A percentile compares a stretch with the other conserved stretches of the same genome.
phyloP scores from a whole-genome alignment of 352 stramenopile genomes.

The Phytophthora crassamura region DNA sequence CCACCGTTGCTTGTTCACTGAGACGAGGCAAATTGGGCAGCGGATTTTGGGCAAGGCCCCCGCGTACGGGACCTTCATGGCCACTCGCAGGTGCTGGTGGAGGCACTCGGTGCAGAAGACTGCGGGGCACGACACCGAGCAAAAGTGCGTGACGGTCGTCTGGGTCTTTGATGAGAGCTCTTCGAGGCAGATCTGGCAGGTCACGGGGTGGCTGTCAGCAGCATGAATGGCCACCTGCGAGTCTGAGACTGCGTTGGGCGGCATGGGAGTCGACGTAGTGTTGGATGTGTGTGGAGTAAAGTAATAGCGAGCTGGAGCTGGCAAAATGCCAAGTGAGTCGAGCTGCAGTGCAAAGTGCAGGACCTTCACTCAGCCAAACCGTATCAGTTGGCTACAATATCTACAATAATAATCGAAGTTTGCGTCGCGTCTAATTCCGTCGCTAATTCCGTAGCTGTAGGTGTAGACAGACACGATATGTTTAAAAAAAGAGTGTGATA shows the following conservation, averaged over 20 bases:
- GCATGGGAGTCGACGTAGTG: constrained; percentile 16
- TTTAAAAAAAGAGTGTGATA: too few relatives aligned
- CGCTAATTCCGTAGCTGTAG: too few relatives aligned
- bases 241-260: constrained; percentile 12
- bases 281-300: too few relatives aligned
- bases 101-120: constrained; percentile 46
- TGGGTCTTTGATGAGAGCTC: constrained; percentile 16
- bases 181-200: constrained; percentile 56
- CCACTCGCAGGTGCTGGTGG: constrained; percentile 27
- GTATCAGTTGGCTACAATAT: too few relatives aligned
- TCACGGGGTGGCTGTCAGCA: background rate
- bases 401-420: too few relatives aligned
- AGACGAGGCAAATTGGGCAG: constrained; percentile 48
- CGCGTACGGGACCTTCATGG: constrained; percentile 41
- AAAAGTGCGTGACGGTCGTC: constrained; percentile 29
- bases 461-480: too few relatives aligned
- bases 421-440: too few relatives aligned
- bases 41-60: constrained; percentile 48
- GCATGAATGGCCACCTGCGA: background rate
- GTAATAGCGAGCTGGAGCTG: too few relatives aligned
- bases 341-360: too few relatives aligned
- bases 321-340: constrained; percentile 26
- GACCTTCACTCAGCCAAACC: too few relatives aligned
- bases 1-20: constrained; percentile 40
- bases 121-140: constrained; percentile 35